phyloP scores from a whole-genome alignment of 192 early-diverging fungal genomes.

The Borealophlyctis nickersoniae region DNA sequence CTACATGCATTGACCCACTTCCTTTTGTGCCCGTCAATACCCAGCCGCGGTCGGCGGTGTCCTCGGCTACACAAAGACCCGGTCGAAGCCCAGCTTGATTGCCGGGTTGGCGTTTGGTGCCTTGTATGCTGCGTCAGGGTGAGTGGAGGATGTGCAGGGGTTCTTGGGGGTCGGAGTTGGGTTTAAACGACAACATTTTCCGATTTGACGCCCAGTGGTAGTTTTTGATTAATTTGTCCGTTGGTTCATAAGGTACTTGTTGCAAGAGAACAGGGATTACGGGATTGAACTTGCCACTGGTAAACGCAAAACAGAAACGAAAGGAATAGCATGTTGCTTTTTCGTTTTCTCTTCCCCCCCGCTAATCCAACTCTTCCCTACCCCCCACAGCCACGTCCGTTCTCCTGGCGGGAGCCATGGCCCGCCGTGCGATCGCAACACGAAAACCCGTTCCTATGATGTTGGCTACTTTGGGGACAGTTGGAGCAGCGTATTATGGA shows the following conservation, averaged over 20 bases:
- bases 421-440: conserved; percentile 30
- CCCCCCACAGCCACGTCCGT: conserved; percentile 26
- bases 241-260: conserved; percentile 34
- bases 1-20: background rate
- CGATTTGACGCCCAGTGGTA: background rate
- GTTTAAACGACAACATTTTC: background rate
- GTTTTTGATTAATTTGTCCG: conserved; percentile 1
- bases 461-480: conserved; percentile 23
- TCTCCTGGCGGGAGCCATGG: conserved; percentile 43
- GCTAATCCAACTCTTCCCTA: background rate
- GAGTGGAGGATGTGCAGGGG: too few relatives aligned
- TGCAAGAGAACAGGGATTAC: conserved; percentile 41
- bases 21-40: background rate
- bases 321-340: background rate
- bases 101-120: conserved; percentile 47
- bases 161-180: too few relatives aligned
- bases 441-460: conserved; percentile 37
- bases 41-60: conserved; percentile 46
- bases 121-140: conserved; percentile 42
- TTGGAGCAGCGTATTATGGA: conserved; percentile 35
- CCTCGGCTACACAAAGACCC: conserved; percentile 37
- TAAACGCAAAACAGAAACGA: background rate
- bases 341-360: background rate
- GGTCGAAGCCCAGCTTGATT: conserved; percentile 42
- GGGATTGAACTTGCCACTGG: conserved; percentile 46